Evolutionary conservation across 345 rosid genomes (phyloP).

Genomic region (Psidium guajava): DNA sequence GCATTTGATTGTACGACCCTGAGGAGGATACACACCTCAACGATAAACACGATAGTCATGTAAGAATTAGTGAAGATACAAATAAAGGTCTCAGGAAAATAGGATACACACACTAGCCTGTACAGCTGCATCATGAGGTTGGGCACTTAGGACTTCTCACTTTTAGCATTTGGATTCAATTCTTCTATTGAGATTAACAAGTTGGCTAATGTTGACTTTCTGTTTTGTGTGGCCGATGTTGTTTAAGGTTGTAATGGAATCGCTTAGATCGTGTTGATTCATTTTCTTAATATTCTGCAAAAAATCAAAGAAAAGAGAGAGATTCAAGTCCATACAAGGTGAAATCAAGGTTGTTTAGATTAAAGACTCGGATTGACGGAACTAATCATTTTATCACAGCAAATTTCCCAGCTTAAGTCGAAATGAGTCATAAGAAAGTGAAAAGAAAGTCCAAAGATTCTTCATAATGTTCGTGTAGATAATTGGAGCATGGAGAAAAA

Average conservation of each 20-base stretch:
- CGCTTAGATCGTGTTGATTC: not conserved
- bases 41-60: not conserved
- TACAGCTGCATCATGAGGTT: not conserved
- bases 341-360: not conserved
- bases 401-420: not conserved
- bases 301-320: not conserved
- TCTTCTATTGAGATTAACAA: not conserved
- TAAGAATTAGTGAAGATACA: not conserved
- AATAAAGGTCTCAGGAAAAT: not conserved
- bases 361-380: not conserved
- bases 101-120: not conserved
- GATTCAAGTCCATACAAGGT: not conserved
- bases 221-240: not conserved
- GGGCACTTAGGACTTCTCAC: not conserved
- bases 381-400: not conserved
- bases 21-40: not conserved
- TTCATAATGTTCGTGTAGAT: not conserved
- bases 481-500: not conserved
- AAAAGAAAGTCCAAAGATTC: not conserved
- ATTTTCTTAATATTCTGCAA: not conserved
- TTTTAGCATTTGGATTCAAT: not conserved
- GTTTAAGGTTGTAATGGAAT: no score
- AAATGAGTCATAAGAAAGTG: no score
- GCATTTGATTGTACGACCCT: constrained; percentile 7
- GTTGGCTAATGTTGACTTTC: not conserved